A percentile compares a stretch with the other conserved stretches of the same genome.
Evolutionary conservation across 305 asterid species (phyloP).

Genomic region (Plantago coronopus): DNA sequence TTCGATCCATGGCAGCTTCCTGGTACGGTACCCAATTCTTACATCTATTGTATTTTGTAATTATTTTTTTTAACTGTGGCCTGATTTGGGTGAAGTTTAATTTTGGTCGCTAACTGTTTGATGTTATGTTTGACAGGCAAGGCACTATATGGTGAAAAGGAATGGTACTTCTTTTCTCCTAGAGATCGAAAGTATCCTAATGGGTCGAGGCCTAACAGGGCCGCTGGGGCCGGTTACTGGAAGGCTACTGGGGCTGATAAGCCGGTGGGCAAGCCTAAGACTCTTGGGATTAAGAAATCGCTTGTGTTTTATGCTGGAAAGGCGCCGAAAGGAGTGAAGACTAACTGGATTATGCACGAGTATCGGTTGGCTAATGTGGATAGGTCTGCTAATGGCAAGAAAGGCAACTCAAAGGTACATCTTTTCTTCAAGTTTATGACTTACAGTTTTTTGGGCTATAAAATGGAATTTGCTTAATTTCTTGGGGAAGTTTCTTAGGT

Average conservation of each 20-base stretch:
- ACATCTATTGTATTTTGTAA: not conserved
- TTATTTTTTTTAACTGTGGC: no score
- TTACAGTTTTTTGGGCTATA: no score
- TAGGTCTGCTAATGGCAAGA: constrained; percentile 51
- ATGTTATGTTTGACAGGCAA: constrained; percentile 37
- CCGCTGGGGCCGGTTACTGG: constrained; percentile 52
- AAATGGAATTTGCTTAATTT: no score
- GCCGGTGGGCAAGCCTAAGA: constrained; percentile 55
- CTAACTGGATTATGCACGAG: constrained; percentile 91
- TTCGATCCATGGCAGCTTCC: constrained; percentile 97
- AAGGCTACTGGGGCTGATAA: constrained; percentile 86
- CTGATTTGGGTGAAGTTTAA: not conserved
- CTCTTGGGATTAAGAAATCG: constrained; percentile 67
- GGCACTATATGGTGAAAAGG: constrained; percentile 84
- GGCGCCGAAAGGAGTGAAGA: constrained; percentile 71
- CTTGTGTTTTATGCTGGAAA: constrained; percentile 81
- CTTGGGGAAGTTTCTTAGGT: no score
- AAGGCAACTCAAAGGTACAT: constrained; percentile 47
- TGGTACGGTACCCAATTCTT: constrained; percentile 29
- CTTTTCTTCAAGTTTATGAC: not conserved
- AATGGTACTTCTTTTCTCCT: constrained; percentile 62
- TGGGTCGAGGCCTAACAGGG: constrained; percentile 57
- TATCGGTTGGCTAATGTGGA: constrained; percentile 66
- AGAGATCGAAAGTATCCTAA: constrained; percentile 56
- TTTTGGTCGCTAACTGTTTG: constrained; percentile 3